phyloP scores from a whole-genome alignment of 1,284 basidiomycete species.

The Flammula alnicola region DNA sequence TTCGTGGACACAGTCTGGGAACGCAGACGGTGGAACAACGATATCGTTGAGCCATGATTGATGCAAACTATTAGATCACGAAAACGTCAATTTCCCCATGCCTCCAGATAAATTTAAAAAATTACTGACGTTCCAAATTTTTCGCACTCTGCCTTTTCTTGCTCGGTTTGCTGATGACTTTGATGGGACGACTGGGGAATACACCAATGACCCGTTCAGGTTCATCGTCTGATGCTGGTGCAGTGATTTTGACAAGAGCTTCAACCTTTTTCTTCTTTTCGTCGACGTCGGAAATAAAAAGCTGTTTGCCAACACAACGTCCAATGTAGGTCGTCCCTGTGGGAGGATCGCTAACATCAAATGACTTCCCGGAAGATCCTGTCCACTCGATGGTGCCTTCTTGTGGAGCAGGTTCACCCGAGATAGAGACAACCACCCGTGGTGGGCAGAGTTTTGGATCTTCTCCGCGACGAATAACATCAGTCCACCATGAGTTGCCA shows the following conservation, averaged over 20 bases:
- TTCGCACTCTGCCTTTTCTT: constrained; percentile 95
- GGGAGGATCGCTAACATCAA: constrained; percentile 81
- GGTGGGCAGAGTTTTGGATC: constrained; percentile 80
- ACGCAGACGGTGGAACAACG: constrained; percentile 91
- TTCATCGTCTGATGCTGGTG: constrained; percentile 78
- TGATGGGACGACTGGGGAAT: constrained; percentile 92
- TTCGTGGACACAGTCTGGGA: constrained; percentile 96
- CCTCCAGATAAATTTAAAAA: constrained; percentile 22
- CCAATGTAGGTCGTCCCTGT: constrained; percentile 83
- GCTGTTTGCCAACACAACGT: constrained; percentile 87
- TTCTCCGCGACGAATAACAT: constrained; percentile 70
- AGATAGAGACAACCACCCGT: constrained; percentile 86
- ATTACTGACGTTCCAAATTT: constrained; percentile 84
- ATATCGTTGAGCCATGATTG: constrained; percentile 94
- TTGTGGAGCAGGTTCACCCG: constrained; percentile 85
- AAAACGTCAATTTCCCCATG: constrained; percentile 11
- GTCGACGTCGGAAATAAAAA: constrained; percentile 89
- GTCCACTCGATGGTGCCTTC: constrained; percentile 88
- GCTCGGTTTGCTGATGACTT: constrained; percentile 95
- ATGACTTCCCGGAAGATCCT: constrained; percentile 77
- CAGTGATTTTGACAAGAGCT: constrained; percentile 87
- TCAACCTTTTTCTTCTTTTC: constrained; percentile 93
- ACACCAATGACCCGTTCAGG: constrained; percentile 82
- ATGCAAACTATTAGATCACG: constrained; percentile 73
- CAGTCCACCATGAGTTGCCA: constrained; percentile 94